Percentiles rank a stretch among this genome's conserved stretches.
Conservation (phyloP, 2,329 filamentous ascomycete species). For the Apiospora sp. region DNA sequence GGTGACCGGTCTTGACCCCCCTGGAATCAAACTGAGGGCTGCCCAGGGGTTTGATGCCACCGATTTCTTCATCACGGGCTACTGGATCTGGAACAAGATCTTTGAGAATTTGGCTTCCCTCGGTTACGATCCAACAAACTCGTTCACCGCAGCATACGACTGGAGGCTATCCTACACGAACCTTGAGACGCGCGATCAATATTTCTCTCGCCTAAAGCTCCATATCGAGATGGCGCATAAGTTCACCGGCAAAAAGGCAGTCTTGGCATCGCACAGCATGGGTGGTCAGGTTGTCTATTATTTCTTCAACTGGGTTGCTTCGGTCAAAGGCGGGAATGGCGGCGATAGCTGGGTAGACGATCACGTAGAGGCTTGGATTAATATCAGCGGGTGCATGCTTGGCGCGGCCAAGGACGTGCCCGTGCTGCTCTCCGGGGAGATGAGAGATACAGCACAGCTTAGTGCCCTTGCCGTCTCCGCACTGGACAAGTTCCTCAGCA, state of each 20-base stretch:
- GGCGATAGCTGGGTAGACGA: conserved; percentile 89
- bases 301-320: conserved; percentile 84
- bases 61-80: conserved; percentile 90
- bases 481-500: conserved; percentile 92
- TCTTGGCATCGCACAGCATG: conserved; percentile 95
- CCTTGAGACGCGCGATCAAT: conserved; percentile 88
- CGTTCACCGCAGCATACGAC: conserved; percentile 78
- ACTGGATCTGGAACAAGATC: conserved; percentile 99
- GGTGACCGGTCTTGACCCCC: conserved; percentile 87
- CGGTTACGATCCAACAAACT: conserved; percentile 88
- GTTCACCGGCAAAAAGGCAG: conserved; percentile 80
- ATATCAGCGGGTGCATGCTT: conserved; percentile 97
- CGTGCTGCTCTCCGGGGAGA: conserved; percentile 92
- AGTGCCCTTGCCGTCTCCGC: conserved; percentile 97
- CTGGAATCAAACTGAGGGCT: conserved; percentile 86
- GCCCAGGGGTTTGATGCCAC: conserved; percentile 97
- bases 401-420: conserved; percentile 91
- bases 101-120: conserved; percentile 95
- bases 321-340: conserved; percentile 78
- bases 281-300: conserved; percentile 93
- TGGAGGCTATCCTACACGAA: conserved; percentile 93
- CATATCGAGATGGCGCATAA: conserved; percentile 85
- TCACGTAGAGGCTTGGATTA: conserved; percentile 95
- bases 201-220: conserved; percentile 88
- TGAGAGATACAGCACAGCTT: conserved; percentile 97